Evolutionary conservation across 1,139 yeast species (phyloP).

Genomic region (Debaryomycetaceae sp.): DNA sequence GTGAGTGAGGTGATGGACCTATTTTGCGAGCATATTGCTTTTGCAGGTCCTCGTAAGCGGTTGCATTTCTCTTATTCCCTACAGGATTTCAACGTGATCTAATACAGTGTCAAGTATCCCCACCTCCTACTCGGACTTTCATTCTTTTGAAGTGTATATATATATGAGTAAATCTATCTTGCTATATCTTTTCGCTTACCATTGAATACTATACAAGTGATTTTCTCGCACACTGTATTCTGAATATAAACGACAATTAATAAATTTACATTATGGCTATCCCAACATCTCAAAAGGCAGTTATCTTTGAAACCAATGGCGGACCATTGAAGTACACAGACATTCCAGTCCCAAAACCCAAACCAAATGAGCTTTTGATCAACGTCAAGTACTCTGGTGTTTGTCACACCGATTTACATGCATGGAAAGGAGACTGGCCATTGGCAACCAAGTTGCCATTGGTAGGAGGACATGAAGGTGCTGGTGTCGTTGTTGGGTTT

Average conservation of each 20-base stretch:
- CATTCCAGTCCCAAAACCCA: constrained; percentile 66
- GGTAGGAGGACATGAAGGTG: constrained; percentile 85
- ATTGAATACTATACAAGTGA: neutral
- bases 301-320: constrained; percentile 35
- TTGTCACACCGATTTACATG: constrained; percentile 77
- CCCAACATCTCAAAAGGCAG: constrained; percentile 39
- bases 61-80: too few relatives aligned
- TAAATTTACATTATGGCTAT: constrained; percentile 14
- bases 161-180: neutral
- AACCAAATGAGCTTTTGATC: constrained; percentile 62
- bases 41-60: too few relatives aligned
- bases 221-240: neutral
- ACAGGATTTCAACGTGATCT: neutral
- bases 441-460: constrained; percentile 62
- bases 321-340: constrained; percentile 56
- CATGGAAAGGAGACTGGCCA: constrained; percentile 84
- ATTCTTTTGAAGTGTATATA: neutral
- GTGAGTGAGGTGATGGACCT: too few relatives aligned
- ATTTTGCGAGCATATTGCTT: too few relatives aligned
- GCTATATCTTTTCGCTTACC: neutral
- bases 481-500: constrained; percentile 71
- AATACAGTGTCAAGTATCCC: neutral
- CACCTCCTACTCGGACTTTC: constrained; percentile 1
- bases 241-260: neutral
- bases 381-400: constrained; percentile 75